Conservation (phyloP, 139 green algal species). For the Trebouxia sp. region DNA sequence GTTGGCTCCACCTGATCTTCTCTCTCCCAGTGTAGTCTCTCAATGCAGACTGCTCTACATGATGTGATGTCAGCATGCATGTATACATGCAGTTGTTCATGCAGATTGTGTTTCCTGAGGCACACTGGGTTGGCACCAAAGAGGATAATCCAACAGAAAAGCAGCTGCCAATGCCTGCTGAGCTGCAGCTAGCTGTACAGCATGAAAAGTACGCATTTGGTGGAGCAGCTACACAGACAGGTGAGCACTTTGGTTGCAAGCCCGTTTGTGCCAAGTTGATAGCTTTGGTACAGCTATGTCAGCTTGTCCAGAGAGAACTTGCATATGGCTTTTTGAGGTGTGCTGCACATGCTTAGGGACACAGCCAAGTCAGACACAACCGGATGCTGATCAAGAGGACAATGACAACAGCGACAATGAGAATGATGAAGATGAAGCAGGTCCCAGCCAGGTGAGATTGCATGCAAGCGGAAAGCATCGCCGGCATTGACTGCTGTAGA, state of each 20-base stretch:
- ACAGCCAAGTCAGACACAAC: not conserved
- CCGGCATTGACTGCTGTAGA: not conserved
- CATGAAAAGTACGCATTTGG: conserved; percentile 14
- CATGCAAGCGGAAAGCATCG: too few relatives aligned
- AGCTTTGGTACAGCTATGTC: too few relatives aligned
- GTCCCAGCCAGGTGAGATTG: not conserved
- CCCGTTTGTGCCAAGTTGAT: not conserved
- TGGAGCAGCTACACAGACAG: not conserved
- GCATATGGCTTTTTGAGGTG: too few relatives aligned
- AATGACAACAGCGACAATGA: not conserved
- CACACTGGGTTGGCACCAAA: conserved; percentile 74
- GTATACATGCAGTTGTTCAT: not conserved
- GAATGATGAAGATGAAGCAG: not conserved
- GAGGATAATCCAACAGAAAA: conserved; percentile 85
- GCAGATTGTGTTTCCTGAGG: conserved; percentile 82
- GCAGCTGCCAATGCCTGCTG: conserved; percentile 67
- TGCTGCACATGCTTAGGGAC: not conserved
- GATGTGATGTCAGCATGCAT: not conserved
- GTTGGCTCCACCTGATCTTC: too few relatives aligned
- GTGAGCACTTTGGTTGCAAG: not conserved
- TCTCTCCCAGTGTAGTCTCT: not conserved
- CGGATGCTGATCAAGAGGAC: not conserved
- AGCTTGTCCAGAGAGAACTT: too few relatives aligned
- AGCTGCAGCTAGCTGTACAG: not conserved
- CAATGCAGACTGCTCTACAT: not conserved